A percentile compares a stretch with the other conserved stretches of the same genome.
These are phyloP conservation scores for Colletotrichum karsti DNA, from an alignment of 2,329 filamentous ascomycete species.

Conservation along the genomic window DNA sequence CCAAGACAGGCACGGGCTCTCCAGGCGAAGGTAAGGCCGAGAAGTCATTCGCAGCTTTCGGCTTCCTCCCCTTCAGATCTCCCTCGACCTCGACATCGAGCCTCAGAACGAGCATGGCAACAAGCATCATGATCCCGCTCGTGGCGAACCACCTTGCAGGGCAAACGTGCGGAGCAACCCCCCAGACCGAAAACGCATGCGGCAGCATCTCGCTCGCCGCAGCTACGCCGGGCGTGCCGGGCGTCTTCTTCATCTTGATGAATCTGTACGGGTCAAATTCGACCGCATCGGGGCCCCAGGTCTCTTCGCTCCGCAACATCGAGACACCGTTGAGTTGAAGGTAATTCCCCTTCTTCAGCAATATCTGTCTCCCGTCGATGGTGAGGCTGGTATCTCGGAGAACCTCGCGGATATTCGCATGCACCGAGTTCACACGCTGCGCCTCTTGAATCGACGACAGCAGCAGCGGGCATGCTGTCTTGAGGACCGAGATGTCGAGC, in stretches of 20 bases:
- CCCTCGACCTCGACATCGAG: neutral
- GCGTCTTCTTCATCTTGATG: conserved; percentile 28
- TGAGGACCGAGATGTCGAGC: conserved; percentile 42
- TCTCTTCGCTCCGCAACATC: neutral
- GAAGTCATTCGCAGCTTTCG: neutral
- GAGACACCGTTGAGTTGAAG: conserved; percentile 42
- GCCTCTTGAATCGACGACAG: conserved; percentile 46
- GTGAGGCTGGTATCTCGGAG: conserved; percentile 38
- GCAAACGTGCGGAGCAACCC: conserved; percentile 1
- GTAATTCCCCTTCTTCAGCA: conserved; percentile 44
- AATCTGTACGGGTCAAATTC: conserved; percentile 39
- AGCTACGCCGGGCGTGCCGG: neutral
- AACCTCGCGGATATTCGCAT: conserved; percentile 40
- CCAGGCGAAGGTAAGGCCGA: neutral
- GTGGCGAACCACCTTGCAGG: conserved; percentile 17
- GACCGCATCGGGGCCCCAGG: conserved; percentile 38
- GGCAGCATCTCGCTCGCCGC: neutral
- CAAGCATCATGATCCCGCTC: neutral
- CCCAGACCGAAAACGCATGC: conserved; percentile 8
- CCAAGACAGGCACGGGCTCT: neutral
- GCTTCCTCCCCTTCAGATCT: neutral
- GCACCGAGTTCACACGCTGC: conserved; percentile 37
- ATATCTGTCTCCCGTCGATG: conserved; percentile 40
- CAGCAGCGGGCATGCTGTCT: conserved; percentile 42
- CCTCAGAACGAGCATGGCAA: conserved; percentile 6